phyloP scores from a whole-genome alignment of 1,284 basidiomycete species.

The Serendipita sp. region DNA sequence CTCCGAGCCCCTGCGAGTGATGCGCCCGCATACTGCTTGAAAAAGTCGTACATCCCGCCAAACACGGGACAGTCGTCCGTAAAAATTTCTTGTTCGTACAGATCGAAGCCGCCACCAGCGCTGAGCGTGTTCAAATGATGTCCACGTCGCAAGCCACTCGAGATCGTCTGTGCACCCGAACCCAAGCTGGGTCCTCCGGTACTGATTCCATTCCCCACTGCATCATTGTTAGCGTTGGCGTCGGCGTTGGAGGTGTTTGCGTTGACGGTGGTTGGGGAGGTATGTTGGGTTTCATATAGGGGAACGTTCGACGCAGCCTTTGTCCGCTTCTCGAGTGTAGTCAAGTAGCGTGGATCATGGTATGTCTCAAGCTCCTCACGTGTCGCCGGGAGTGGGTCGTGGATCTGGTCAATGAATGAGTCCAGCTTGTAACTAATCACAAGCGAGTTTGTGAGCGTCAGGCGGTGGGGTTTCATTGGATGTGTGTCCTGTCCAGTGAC shows the following conservation, averaged over 20 bases:
- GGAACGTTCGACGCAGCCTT: neutral
- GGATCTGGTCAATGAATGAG: conserved; percentile 86
- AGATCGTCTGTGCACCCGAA: too few relatives aligned
- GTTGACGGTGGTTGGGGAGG: neutral
- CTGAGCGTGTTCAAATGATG: too few relatives aligned
- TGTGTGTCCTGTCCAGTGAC: conserved; percentile 61
- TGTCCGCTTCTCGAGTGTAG: neutral
- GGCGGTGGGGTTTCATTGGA: conserved; percentile 95
- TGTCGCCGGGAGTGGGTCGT: conserved; percentile 78
- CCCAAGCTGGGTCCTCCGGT: too few relatives aligned
- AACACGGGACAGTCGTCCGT: conserved; percentile 91
- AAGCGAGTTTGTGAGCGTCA: conserved; percentile 88
- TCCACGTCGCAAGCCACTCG: too few relatives aligned
- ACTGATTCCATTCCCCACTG: too few relatives aligned
- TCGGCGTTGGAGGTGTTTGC: too few relatives aligned
- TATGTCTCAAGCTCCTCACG: conserved; percentile 82
- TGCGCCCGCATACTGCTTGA: conserved; percentile 80
- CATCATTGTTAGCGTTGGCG: too few relatives aligned
- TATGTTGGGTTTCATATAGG: neutral
- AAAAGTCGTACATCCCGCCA: conserved; percentile 84
- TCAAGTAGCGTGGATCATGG: conserved; percentile 49
- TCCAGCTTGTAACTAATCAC: conserved; percentile 95
- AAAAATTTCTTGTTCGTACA: conserved; percentile 4
- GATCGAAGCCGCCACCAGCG: neutral
- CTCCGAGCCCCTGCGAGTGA: conserved; percentile 84